phyloP scores from a whole-genome alignment of 768 basidiomycete species.

The Pisolithus marmoratus region DNA sequence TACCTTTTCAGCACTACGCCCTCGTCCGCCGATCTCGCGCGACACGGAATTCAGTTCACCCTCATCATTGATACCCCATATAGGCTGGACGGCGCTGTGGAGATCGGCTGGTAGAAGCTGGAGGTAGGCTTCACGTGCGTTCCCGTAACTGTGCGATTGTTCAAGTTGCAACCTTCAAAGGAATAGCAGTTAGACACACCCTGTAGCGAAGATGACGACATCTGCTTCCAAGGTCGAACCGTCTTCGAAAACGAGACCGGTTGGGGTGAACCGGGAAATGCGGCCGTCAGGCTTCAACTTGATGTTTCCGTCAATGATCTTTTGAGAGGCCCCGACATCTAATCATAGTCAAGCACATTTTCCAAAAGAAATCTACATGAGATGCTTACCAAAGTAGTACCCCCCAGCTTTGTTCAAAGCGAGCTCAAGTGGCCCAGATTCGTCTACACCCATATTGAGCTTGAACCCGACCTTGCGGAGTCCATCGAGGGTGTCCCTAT shows the following conservation, averaged over 20 bases:
- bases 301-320: conserved; percentile 43
- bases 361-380: not conserved
- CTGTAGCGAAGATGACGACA: conserved; percentile 45
- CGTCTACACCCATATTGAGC: conserved; percentile 44
- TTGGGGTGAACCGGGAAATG: conserved; percentile 35
- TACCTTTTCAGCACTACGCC: conserved; percentile 7
- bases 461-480: conserved; percentile 58
- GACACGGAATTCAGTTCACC: conserved; percentile 26
- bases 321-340: conserved; percentile 39
- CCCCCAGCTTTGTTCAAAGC: conserved; percentile 52
- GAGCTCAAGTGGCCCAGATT: conserved; percentile 45
- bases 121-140: conserved; percentile 12
- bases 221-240: conserved; percentile 44
- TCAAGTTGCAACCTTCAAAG: not conserved
- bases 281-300: conserved; percentile 40
- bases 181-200: conserved; percentile 24
- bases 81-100: conserved; percentile 14
- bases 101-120: conserved; percentile 17
- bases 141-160: conserved; percentile 15
- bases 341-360: not conserved
- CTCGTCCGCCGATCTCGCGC: conserved; percentile 42
- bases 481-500: conserved; percentile 47
- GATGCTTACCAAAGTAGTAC: conserved; percentile 55
- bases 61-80: conserved; percentile 29
- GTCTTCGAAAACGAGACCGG: conserved; percentile 37